Evolutionary conservation across 805 yeast genomes (phyloP).

Genomic region (Spathaspora sp.): DNA sequence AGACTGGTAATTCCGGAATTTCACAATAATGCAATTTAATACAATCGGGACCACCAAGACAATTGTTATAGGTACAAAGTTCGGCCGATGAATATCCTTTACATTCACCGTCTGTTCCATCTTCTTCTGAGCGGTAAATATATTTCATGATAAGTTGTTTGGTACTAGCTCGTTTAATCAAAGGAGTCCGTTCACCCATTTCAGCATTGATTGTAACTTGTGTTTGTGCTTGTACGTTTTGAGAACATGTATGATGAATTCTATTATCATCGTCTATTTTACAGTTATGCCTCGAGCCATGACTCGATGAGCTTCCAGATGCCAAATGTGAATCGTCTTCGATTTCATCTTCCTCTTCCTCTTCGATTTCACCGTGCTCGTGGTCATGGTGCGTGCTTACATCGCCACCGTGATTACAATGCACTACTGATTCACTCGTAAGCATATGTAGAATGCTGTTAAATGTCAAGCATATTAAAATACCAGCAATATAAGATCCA

Average conservation of each 20-base stretch:
- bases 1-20: slow-evolving; percentile 24
- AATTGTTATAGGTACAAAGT: slow-evolving; percentile 15
- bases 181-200: slow-evolving; percentile 18
- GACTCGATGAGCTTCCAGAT: slow-evolving; percentile 1
- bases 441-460: slow-evolving; percentile 66
- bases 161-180: slow-evolving; percentile 6
- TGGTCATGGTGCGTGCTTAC: slow-evolving; percentile 14
- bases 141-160: slow-evolving; percentile 10
- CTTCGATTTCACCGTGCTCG: slow-evolving; percentile 11
- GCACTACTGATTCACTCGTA: slow-evolving; percentile 81
- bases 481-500: slow-evolving; percentile 55
- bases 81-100: slow-evolving; percentile 47
- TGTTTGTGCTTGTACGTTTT: neutral
- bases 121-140: slow-evolving; percentile 8
- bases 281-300: slow-evolving; percentile 13
- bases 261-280: slow-evolving; percentile 5
- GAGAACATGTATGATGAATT: neutral
- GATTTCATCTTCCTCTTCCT: slow-evolving; percentile 6
- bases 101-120: slow-evolving; percentile 40
- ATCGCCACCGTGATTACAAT: slow-evolving; percentile 65
- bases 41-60: slow-evolving; percentile 5
- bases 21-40: slow-evolving; percentile 35
- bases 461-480: slow-evolving; percentile 52
- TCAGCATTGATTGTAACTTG: neutral
- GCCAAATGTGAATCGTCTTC: slow-evolving; percentile 16